Percentiles rank a stretch among this genome's conserved stretches.
Conservation (phyloP, 164 flowering plant species). For the Umbilicus rupestris region DNA sequence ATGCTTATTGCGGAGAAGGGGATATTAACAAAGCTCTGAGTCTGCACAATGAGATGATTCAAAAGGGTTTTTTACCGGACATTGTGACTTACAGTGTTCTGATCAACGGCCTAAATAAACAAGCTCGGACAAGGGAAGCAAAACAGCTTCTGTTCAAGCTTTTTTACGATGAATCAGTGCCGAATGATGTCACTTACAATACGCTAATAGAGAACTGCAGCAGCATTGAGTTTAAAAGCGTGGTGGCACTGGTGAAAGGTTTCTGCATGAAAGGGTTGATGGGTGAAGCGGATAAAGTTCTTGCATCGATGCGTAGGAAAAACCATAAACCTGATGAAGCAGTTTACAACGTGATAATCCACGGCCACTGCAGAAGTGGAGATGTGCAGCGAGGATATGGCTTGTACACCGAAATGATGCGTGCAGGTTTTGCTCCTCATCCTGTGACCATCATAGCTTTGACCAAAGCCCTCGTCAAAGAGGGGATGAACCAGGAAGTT, state of each 20-base stretch:
- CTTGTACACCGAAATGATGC: conserved; percentile 55
- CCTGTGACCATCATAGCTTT: conserved; percentile 49
- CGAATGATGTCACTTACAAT: conserved; percentile 50
- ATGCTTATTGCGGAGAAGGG: conserved; percentile 69
- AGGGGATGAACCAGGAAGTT: conserved; percentile 51
- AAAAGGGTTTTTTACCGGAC: conserved; percentile 65
- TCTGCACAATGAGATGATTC: conserved; percentile 70
- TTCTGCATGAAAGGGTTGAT: conserved; percentile 87
- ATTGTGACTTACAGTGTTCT: conserved; percentile 79
- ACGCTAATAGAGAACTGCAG: conserved; percentile 54
- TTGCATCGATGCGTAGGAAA: conserved; percentile 38
- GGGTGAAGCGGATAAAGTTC: conserved; percentile 70
- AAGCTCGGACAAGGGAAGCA: conserved; percentile 72
- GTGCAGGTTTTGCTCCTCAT: conserved; percentile 43
- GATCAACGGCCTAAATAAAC: conserved; percentile 67
- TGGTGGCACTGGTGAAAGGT: conserved; percentile 60
- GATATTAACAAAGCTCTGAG: conserved; percentile 41
- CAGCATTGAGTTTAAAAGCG: conserved; percentile 37
- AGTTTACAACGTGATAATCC: conserved; percentile 64
- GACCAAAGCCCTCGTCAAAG: conserved; percentile 40
- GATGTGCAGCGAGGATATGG: conserved; percentile 42
- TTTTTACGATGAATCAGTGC: conserved; percentile 53
- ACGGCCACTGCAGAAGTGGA: conserved; percentile 67
- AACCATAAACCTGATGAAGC: conserved; percentile 44
- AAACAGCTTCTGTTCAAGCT: conserved; percentile 54